phyloP scores from a whole-genome alignment of 208 protist species.

The Naegleria fowleri region DNA sequence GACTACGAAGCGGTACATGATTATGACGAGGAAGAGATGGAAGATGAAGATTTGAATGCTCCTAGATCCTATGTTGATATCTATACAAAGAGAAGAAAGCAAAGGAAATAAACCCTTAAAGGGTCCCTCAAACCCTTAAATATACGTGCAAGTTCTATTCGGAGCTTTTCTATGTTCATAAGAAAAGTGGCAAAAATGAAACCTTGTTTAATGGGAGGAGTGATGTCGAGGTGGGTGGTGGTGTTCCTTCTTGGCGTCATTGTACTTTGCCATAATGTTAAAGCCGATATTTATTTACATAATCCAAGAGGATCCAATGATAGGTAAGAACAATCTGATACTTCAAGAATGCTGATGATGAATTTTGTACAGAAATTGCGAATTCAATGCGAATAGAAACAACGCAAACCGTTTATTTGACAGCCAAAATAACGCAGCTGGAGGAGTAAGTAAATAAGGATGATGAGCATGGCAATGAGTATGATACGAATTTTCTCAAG shows the following conservation, averaged over 20 bases:
- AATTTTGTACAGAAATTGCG: conserved; percentile 7
- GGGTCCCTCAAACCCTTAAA: too few relatives aligned
- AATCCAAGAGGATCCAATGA: not conserved
- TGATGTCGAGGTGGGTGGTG: too few relatives aligned
- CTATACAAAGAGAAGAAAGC: conserved; percentile 1
- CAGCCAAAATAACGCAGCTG: conserved; percentile 14
- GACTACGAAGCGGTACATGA: not conserved
- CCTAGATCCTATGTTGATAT: not conserved
- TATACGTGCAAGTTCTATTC: too few relatives aligned
- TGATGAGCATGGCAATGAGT: not conserved
- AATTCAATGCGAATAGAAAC: not conserved
- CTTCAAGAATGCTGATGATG: not conserved
- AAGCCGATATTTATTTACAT: conserved; percentile 23
- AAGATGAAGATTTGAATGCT: not conserved
- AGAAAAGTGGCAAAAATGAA: too few relatives aligned
- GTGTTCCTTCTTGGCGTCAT: not conserved
- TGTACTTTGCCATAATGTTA: not conserved
- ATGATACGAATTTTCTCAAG: not conserved
- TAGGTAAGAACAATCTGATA: not conserved
- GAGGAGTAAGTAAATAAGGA: not conserved
- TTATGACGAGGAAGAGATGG: not conserved
- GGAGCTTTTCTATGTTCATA: too few relatives aligned
- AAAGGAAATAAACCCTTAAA: conserved; percentile 8
- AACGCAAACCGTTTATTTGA: conserved; percentile 10
- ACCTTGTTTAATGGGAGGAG: too few relatives aligned